phyloP scores from a whole-genome alignment of 768 basidiomycete species.

The Mycena rosella region DNA sequence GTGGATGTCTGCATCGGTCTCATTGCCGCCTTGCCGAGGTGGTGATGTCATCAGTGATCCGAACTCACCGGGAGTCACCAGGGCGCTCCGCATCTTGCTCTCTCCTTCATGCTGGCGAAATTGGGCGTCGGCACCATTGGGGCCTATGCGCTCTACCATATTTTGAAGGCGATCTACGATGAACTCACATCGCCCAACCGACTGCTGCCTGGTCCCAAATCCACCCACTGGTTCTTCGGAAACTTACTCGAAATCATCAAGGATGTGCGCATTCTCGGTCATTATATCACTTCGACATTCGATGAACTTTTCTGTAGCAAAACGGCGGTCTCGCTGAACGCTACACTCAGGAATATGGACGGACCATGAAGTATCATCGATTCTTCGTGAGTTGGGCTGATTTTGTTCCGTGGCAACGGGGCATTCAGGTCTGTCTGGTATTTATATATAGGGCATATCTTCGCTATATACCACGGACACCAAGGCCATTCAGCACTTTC shows the following conservation, averaged over 20 bases:
- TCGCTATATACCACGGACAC: slow-evolving; percentile 60
- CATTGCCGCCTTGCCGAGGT: no score
- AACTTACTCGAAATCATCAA: neutral
- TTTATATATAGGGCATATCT: neutral
- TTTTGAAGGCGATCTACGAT: neutral
- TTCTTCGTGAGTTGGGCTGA: slow-evolving; percentile 53
- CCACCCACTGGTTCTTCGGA: slow-evolving; percentile 1
- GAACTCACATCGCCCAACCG: slow-evolving; percentile 5
- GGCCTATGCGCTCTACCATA: neutral
- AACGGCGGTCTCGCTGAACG: slow-evolving; percentile 49
- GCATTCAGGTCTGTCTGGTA: no score
- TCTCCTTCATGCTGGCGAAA: neutral
- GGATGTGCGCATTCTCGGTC: neutral
- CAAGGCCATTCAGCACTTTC: slow-evolving; percentile 62
- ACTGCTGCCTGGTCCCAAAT: slow-evolving; percentile 16
- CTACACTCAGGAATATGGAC: slow-evolving; percentile 64
- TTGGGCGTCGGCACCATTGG: neutral
- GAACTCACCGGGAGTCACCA: no score
- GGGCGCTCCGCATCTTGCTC: no score
- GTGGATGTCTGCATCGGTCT: no score
- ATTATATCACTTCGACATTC: slow-evolving; percentile 10
- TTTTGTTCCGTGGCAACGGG: neutral
- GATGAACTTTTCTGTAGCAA: neutral
- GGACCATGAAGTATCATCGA: slow-evolving; percentile 55
- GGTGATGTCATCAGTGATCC: no score